Conservation (phyloP, 441 rosid genomes). For the Erodium moschatum region DNA sequence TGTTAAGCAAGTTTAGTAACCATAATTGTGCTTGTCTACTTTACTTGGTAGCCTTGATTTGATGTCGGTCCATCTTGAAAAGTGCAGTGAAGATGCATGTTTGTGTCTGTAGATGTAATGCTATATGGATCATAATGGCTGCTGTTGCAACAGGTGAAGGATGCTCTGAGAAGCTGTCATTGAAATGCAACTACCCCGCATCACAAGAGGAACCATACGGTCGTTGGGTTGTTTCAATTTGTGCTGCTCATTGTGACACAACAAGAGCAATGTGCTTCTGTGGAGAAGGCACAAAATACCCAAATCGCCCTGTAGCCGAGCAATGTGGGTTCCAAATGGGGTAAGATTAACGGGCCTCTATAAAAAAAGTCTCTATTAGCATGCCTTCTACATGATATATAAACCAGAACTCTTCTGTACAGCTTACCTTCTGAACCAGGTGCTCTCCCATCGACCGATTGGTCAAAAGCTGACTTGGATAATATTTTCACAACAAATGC, state of each 20-base stretch:
- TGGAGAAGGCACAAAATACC: conserved; percentile 95
- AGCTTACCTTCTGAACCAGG: conserved; percentile 59
- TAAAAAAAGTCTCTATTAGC: conserved; percentile 9
- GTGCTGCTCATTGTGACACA: conserved; percentile 76
- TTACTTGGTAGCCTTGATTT: not conserved
- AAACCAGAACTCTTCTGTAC: conserved; percentile 20
- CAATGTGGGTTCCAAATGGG: conserved; percentile 68
- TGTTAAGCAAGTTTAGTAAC: too few species aligned
- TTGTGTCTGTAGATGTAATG: not conserved
- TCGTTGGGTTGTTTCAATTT: conserved; percentile 82
- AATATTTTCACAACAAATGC: conserved; percentile 55
- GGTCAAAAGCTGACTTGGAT: conserved; percentile 73
- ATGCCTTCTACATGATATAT: conserved; percentile 6
- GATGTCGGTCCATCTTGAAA: not conserved
- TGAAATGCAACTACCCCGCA: conserved; percentile 63
- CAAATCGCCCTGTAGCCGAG: conserved; percentile 82
- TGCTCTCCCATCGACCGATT: conserved; percentile 53
- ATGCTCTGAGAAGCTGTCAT: conserved; percentile 51
- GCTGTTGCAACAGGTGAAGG: conserved; percentile 56
- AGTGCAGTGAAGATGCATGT: not conserved
- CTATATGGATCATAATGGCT: conserved; percentile 10
- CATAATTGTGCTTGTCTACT: not conserved
- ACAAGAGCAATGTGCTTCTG: conserved; percentile 94
- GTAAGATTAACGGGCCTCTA: conserved; percentile 34
- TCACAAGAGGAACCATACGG: conserved; percentile 75